Percentiles rank a stretch among this genome's conserved stretches.
Conservation (phyloP, 768 basidiomycete species). For the Cubamyces sp. region DNA sequence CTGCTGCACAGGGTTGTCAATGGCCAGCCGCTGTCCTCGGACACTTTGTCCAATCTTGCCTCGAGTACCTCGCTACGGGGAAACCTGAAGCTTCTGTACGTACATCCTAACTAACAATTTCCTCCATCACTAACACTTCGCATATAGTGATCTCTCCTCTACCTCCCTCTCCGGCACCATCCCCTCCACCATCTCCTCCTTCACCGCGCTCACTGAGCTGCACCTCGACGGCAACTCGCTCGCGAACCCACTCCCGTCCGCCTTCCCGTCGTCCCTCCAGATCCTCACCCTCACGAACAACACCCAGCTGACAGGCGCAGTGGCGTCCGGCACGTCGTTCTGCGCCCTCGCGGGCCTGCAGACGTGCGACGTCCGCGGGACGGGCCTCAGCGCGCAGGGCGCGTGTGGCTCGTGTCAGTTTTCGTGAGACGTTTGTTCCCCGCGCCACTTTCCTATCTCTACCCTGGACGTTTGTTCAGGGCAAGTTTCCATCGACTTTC, state of each 20-base stretch:
- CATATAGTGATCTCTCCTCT: constrained; percentile 41
- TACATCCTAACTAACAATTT: neutral
- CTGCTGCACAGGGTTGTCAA: constrained; percentile 41
- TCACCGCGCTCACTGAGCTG: constrained; percentile 41
- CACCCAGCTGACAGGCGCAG: constrained; percentile 39
- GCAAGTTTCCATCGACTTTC: neutral
- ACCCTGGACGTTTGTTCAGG: neutral
- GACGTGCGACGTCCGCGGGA: constrained; percentile 34
- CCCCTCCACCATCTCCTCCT: constrained; percentile 38
- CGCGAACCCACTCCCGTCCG: constrained; percentile 37
- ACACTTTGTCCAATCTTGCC: constrained; percentile 38
- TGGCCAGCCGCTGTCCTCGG: constrained; percentile 37
- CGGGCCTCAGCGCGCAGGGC: constrained; percentile 30
- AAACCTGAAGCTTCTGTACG: constrained; percentile 42
- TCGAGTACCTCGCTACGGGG: constrained; percentile 37
- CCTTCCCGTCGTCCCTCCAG: constrained; percentile 42
- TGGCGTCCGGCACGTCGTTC: constrained; percentile 30
- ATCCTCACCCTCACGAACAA: constrained; percentile 43
- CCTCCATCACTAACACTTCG: neutral
- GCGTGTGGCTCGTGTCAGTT: constrained; percentile 35
- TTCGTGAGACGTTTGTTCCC: neutral
- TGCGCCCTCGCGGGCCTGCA: constrained; percentile 34
- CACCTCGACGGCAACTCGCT: constrained; percentile 45
- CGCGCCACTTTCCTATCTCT: neutral
- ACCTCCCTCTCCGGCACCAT: constrained; percentile 45